Conservation (phyloP, 352 stramenopile genomes). For the Aphanomyces cochlioides region DNA sequence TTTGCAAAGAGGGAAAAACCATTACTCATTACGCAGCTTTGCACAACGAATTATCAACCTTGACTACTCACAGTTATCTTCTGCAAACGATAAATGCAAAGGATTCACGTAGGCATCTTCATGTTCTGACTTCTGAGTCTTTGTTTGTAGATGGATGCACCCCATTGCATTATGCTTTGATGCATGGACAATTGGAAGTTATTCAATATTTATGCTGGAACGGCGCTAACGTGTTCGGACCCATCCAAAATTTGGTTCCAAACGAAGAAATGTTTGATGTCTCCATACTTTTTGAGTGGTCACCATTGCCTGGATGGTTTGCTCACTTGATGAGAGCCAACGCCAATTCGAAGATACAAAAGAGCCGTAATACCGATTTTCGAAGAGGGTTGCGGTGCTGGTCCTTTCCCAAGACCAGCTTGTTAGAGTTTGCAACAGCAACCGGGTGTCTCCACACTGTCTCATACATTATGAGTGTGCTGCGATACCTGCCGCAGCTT, state of each 20-base stretch:
- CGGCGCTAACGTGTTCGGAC: conserved; percentile 3
- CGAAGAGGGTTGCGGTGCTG: conserved; percentile 28
- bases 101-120: background rate
- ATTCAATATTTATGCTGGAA: conserved; percentile 17
- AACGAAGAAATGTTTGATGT: conserved; percentile 30
- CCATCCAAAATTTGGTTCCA: conserved; percentile 17
- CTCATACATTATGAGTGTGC: conserved; percentile 21
- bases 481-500: conserved; percentile 2
- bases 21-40: conserved; percentile 23
- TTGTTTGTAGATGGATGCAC: conserved; percentile 19
- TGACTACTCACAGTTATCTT: conserved; percentile 1
- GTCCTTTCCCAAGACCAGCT: conserved; percentile 31
- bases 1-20: conserved; percentile 13
- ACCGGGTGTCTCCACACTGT: conserved; percentile 30
- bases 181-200: conserved; percentile 13
- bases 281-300: conserved; percentile 45
- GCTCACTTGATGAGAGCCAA: conserved; percentile 35
- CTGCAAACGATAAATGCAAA: conserved; percentile 9
- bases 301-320: conserved; percentile 61
- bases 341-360: conserved; percentile 30
- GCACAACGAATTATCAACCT: conserved; percentile 1
- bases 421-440: conserved; percentile 36
- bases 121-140: background rate
- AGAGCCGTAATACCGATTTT: conserved; percentile 9
- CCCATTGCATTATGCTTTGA: conserved; percentile 29